Evolutionary conservation across 495 filamentous ascomycete genomes (phyloP).

Genomic region (Penicillium cinerascens): DNA sequence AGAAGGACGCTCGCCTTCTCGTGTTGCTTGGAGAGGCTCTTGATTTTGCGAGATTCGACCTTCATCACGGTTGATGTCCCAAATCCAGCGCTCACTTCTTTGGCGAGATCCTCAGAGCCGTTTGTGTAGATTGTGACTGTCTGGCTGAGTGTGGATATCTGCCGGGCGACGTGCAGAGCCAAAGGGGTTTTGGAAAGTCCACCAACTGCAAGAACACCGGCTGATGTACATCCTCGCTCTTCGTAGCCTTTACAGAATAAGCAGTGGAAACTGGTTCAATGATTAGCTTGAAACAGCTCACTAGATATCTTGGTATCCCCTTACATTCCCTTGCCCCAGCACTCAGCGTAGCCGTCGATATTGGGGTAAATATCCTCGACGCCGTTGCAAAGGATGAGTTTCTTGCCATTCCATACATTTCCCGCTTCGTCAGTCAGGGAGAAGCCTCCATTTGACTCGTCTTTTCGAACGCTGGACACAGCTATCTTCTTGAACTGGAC

Average conservation of each 20-base stretch:
- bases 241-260: not conserved
- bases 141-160: not conserved
- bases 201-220: conserved; percentile 51
- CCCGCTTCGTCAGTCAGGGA: no score
- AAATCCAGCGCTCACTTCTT: not conserved
- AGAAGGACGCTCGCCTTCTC: not conserved
- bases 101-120: not conserved
- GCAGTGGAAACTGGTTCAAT: not conserved
- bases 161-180: conserved; percentile 1
- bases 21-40: not conserved
- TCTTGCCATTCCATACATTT: no score
- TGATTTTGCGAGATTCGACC: not conserved
- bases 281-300: not conserved
- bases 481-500: no score
- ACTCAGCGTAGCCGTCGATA: not conserved
- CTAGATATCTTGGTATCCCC: not conserved
- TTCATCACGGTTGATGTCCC: not conserved
- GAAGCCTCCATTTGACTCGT: no score
- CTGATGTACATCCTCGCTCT: conserved; percentile 7
- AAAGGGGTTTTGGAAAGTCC: conserved; percentile 48
- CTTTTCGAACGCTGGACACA: no score
- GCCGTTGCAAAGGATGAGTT: not conserved
- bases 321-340: not conserved
- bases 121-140: conserved; percentile 4
- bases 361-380: not conserved